phyloP scores from a whole-genome alignment of 164 flowering plant species.

The Vitis amurensis region DNA sequence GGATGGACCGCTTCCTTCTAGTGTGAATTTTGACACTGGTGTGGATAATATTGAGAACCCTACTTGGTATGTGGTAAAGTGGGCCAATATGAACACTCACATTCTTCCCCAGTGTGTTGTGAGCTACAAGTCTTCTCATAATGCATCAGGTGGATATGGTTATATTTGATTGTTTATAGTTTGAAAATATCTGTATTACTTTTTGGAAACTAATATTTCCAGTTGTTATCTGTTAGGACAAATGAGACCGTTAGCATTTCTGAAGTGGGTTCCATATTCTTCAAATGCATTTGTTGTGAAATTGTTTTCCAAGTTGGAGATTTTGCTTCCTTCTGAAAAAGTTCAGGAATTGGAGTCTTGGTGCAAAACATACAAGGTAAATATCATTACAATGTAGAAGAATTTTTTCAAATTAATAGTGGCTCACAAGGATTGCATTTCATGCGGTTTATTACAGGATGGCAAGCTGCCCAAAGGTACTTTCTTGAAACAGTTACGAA shows the following conservation, averaged over 20 bases:
- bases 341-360: conserved; percentile 12
- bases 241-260: not conserved
- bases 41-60: conserved; percentile 54
- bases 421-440: not conserved
- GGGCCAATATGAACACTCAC: conserved; percentile 45
- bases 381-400: not conserved
- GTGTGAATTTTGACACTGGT: conserved; percentile 47
- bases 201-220: not conserved
- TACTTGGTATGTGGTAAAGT: conserved; percentile 54
- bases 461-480: conserved; percentile 39
- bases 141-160: conserved; percentile 27
- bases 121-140: conserved; percentile 37
- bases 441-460: conserved; percentile 25
- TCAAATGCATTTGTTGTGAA: conserved; percentile 19
- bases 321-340: conserved; percentile 19
- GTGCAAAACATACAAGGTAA: conserved; percentile 29
- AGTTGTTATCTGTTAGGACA: conserved; percentile 7
- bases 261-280: conserved; percentile 1
- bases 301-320: conserved; percentile 28
- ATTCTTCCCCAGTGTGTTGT: conserved; percentile 62
- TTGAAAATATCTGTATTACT: not conserved
- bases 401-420: not conserved
- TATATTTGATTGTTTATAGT: not conserved
- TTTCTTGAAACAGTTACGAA: conserved; percentile 35
- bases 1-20: conserved; percentile 51